Base-by-base conservation (phyloP, 2,329 filamentous ascomycete species). In the Colletotrichum liaoningense region DNA sequence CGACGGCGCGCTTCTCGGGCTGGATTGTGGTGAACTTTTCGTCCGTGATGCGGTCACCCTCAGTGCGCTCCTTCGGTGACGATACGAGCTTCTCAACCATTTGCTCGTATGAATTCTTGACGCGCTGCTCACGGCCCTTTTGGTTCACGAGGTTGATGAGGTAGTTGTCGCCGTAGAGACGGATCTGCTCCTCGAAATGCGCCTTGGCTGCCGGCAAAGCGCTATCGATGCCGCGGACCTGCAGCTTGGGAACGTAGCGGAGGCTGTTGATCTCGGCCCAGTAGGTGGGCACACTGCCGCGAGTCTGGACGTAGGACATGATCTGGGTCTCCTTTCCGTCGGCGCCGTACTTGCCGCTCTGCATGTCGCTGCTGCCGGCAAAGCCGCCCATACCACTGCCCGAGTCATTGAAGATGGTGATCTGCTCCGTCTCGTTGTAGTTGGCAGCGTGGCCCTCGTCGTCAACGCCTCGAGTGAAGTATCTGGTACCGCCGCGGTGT, bases 91-190 rank as follows among this genome's bases (percentile, higher is more conserved):
- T 88, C 78, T 94, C 89, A 65, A 98, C 92, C 86, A 98, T 91
- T 80, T 97, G 89, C 84, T 99, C 97, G 81, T 98, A 99, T 1
- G 96, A 95, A 66, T 94, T 92, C 85, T 99, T 99, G 75, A 99
- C 93, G 63, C 90, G 88, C 83, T 93, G 89, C 85, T 99, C 97
- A 69, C 97, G 92, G 16, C 97, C 97, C 80, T 95, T 97, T 77
- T 98, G 95, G 81, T 99, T 99, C 78, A 99, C 97, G 30, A 99
- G 87, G 81, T 99, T 99, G 82, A 99, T 95, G 71, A 99, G 88
- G 84, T 97, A 98, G 81, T 98, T 98, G 81, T 98, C 97, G 73
- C 97, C 97, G 78, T 99, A 99, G 33, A 98, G 85, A 70, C 90
- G 89, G 77, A 99, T 97, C 83, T 99, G 97, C 84, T 99, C 95